Evolutionary conservation across 192 early-diverging fungal genomes (phyloP).

Genomic region (Endogone sp.): DNA sequence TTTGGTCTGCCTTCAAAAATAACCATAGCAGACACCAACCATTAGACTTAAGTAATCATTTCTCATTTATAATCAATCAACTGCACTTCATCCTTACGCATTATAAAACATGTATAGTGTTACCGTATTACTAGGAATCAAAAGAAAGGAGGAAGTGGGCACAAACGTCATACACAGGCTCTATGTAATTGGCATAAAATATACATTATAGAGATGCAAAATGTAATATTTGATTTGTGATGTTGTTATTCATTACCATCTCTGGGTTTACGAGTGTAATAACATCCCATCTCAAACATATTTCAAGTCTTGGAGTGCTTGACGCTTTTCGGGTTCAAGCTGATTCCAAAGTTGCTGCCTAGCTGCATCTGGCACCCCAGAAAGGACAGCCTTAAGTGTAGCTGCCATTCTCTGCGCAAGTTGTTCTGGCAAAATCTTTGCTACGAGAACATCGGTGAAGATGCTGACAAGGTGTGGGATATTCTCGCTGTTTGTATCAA

Average conservation of each 20-base stretch:
- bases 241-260: background rate
- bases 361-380: constrained; percentile 36
- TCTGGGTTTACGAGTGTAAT: background rate
- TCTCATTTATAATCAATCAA: too few species aligned
- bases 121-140: too few species aligned
- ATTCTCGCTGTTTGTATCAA: constrained; percentile 59
- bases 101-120: too few species aligned
- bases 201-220: background rate
- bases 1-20: too few species aligned
- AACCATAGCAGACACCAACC: too few species aligned
- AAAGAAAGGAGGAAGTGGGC: too few species aligned
- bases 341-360: constrained; percentile 53
- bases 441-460: constrained; percentile 58
- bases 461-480: constrained; percentile 56
- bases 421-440: constrained; percentile 39
- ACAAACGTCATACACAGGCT: background rate
- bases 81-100: too few species aligned
- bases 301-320: constrained; percentile 30
- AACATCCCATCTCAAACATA: background rate
- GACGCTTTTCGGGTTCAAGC: constrained; percentile 47
- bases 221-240: background rate
- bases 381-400: constrained; percentile 45
- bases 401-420: constrained; percentile 48
- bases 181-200: background rate
- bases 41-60: too few species aligned